Percentiles rank a stretch among this genome's conserved stretches.
Conservation (phyloP, 2,329 filamentous ascomycete genomes). For the Trichoderma sp. region DNA sequence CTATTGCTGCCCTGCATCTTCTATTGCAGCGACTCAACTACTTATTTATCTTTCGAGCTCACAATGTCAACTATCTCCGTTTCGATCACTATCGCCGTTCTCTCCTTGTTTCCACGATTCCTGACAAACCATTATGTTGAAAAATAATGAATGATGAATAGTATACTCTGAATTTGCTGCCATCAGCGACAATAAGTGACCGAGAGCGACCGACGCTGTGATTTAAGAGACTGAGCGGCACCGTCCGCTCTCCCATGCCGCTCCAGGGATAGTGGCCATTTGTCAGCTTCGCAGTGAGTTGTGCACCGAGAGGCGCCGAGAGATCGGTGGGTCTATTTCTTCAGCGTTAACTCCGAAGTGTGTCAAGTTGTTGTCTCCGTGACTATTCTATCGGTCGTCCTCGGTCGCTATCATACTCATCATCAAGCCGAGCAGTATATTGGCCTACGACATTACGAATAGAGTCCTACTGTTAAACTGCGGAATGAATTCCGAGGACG, state of each 20-base stretch:
- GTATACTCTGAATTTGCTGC: not conserved
- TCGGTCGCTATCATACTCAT: not conserved
- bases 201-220: not conserved
- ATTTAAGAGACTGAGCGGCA: not conserved
- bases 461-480: not conserved
- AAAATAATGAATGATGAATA: not conserved
- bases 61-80: not conserved
- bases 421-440: not conserved
- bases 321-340: not conserved
- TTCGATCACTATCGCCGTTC: not conserved
- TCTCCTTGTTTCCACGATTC: not conserved
- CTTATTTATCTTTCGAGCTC: not conserved
- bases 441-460: not conserved
- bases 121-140: not conserved
- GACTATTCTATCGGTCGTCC: not conserved
- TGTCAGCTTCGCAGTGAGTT: not conserved
- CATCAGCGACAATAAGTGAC: not conserved
- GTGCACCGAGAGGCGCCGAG: conserved; percentile 10
- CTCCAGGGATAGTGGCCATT: not conserved
- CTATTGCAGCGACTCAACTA: not conserved
- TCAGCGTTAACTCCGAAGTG: not conserved
- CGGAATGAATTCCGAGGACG: not conserved
- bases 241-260: not conserved
- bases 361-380: not conserved
- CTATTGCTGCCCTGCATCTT: not conserved